Evolutionary conservation across 2,329 filamentous ascomycete species (phyloP).

Genomic region (Chrysoporthe puriensis): DNA sequence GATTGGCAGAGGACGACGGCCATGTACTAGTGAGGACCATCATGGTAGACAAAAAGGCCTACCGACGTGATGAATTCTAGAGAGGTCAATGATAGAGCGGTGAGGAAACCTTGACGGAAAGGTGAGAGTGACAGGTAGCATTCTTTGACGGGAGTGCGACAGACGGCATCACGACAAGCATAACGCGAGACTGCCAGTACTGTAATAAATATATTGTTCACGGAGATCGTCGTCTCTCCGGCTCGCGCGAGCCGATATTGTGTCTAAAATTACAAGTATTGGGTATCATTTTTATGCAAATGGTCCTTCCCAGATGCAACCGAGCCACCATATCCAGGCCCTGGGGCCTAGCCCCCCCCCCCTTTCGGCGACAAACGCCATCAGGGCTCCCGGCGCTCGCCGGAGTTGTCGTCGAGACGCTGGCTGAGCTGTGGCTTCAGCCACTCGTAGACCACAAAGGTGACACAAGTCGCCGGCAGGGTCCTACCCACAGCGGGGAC

Average conservation of each 20-base stretch:
- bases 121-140: too few species aligned
- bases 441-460: conserved; percentile 97
- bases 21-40: too few species aligned
- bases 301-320: conserved; percentile 9
- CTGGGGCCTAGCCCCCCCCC: too few species aligned
- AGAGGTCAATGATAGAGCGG: too few species aligned
- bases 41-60: too few species aligned
- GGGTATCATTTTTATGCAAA: conserved; percentile 13
- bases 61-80: too few species aligned
- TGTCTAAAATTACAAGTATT: conserved; percentile 7
- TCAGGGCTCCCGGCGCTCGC: not conserved
- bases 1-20: not conserved
- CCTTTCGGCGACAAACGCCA: not conserved
- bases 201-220: not conserved
- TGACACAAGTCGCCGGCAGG: conserved; percentile 92
- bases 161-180: too few species aligned
- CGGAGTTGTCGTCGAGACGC: not conserved
- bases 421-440: conserved; percentile 69
- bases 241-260: conserved; percentile 1
- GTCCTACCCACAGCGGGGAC: conserved; percentile 89
- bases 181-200: not conserved
- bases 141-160: too few species aligned
- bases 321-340: not conserved
- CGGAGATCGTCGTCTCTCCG: not conserved
- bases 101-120: too few species aligned